These are phyloP conservation scores for Aureobasidium sp. DNA, from an alignment of 2,329 filamentous ascomycete genomes.

Conservation along the genomic window DNA sequence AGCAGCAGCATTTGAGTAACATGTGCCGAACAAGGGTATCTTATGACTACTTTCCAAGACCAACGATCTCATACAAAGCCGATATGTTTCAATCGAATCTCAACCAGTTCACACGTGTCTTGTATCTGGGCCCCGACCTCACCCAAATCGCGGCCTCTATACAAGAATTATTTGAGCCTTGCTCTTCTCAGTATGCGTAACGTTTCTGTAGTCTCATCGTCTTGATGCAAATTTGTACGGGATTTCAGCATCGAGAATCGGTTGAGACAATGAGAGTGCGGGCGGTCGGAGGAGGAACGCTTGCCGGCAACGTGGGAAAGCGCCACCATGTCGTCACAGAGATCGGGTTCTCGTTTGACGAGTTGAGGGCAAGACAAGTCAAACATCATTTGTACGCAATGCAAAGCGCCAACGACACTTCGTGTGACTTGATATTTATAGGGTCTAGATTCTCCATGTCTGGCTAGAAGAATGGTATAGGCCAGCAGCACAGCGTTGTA, in stretches of 20 bases:
- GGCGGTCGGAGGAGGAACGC: slow-evolving; percentile 7
- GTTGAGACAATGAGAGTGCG: slow-evolving; percentile 2
- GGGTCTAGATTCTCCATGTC: background rate
- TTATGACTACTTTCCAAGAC: background rate
- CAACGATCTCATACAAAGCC: background rate
- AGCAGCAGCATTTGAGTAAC: background rate
- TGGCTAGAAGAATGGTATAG: background rate
- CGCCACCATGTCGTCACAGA: slow-evolving; percentile 12
- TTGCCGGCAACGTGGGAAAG: background rate
- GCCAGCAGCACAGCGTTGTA: background rate
- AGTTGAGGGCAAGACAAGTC: background rate
- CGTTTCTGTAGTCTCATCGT: background rate
- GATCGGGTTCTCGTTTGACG: background rate
- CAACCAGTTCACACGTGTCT: background rate
- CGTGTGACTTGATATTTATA: background rate
- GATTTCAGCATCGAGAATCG: background rate
- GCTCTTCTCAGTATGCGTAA: background rate
- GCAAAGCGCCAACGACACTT: background rate
- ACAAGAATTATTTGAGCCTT: background rate
- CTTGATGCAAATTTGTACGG: slow-evolving; percentile 4
- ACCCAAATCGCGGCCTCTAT: background rate
- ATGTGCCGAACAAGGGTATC: background rate
- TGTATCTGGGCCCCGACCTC: background rate
- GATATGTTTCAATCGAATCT: background rate
- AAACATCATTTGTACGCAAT: background rate